Evolutionary conservation across 1,284 basidiomycete species (phyloP).

Genomic region (Bjerkandera adusta): DNA sequence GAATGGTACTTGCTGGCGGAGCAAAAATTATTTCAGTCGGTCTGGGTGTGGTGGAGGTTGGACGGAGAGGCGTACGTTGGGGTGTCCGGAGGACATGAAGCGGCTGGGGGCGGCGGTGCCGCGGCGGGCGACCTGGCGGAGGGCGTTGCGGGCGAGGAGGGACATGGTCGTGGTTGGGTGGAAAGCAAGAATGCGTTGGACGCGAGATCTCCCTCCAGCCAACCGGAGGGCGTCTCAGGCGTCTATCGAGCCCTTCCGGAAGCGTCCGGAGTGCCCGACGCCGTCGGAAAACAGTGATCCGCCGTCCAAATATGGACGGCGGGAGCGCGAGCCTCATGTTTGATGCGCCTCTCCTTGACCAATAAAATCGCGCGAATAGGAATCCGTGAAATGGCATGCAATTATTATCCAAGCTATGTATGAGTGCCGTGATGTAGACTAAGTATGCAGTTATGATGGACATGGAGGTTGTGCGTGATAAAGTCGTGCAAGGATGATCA

Average conservation of each 20-base stretch:
- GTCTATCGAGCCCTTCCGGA: constrained; percentile 1
- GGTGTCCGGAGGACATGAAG: constrained; percentile 34
- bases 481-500: constrained; percentile 1
- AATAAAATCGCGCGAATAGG: no score
- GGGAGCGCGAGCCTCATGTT: no score
- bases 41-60: neutral
- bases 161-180: constrained; percentile 24
- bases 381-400: no score
- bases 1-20: constrained; percentile 67
- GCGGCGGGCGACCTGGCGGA: constrained; percentile 28
- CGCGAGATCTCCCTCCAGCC: no score
- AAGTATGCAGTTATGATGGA: neutral
- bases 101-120: constrained; percentile 37
- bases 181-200: constrained; percentile 18
- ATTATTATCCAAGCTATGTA: neutral
- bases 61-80: constrained; percentile 1
- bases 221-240: constrained; percentile 3
- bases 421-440: neutral
- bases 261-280: constrained; percentile 6
- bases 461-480: no score
- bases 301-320: neutral
- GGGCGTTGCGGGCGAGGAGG: constrained; percentile 29
- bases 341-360: no score
- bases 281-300: constrained; percentile 1
- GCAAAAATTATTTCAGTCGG: neutral